Conservation (phyloP, 2,329 filamentous ascomycete genomes). For the Pseudocercospora fuligena region DNA sequence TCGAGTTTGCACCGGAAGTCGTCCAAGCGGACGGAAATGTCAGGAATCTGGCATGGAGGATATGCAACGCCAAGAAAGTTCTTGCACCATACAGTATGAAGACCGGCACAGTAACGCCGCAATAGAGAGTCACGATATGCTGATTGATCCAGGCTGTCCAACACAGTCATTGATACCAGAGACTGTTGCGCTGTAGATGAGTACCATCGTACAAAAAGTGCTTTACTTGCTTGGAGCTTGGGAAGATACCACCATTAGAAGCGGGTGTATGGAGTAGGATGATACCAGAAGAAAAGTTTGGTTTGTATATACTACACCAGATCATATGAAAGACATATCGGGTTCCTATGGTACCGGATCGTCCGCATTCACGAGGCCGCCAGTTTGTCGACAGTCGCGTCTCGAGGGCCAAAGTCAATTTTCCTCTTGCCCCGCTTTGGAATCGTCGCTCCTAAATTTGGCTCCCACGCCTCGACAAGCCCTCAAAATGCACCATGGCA, state of each 20-base stretch:
- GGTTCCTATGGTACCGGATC: background rate
- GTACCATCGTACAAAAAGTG: background rate
- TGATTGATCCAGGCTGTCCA: conserved; percentile 14
- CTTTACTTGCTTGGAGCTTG: background rate
- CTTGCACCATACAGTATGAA: conserved; percentile 62
- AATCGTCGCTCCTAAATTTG: background rate
- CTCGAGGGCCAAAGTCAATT: background rate
- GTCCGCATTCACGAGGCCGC: background rate
- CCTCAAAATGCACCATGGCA: background rate
- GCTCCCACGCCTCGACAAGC: background rate
- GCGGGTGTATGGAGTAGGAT: background rate
- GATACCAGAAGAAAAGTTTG: background rate
- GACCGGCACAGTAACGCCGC: conserved; percentile 42
- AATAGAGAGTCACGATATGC: conserved; percentile 15
- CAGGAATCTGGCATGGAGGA: conserved; percentile 87
- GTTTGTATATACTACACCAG: background rate
- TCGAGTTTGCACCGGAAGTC: conserved; percentile 91
- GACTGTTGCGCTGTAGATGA: background rate
- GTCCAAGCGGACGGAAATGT: conserved; percentile 92
- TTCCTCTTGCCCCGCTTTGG: no score
- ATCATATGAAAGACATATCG: background rate
- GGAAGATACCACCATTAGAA: background rate
- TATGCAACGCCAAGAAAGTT: conserved; percentile 94
- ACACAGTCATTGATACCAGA: conserved; percentile 6
- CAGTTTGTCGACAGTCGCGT: background rate